These are phyloP conservation scores for Epichloe coenophiala DNA, from an alignment of 2,329 filamentous ascomycete species.

Conservation along the genomic window DNA sequence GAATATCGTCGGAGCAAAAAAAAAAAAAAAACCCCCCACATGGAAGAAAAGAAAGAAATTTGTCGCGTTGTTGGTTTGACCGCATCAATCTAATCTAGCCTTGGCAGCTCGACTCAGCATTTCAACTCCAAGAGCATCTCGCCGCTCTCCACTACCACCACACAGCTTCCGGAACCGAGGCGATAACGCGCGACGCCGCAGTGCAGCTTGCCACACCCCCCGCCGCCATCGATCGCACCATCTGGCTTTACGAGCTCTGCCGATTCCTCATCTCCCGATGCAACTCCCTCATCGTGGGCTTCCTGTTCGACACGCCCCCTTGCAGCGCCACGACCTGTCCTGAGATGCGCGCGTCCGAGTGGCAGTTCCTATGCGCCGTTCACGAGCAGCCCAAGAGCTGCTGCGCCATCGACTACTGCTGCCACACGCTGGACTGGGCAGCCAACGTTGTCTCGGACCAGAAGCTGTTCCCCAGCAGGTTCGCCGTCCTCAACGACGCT, in stretches of 20 bases:
- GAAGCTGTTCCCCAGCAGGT: conserved; percentile 85
- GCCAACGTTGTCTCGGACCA: conserved; percentile 87
- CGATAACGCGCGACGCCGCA: conserved; percentile 66
- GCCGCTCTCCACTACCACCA: conserved; percentile 79
- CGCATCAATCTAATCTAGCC: not conserved
- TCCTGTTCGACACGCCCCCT: conserved; percentile 83
- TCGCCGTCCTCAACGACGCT: conserved; percentile 42
- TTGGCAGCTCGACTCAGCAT: conserved; percentile 80
- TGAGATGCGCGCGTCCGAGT: conserved; percentile 97
- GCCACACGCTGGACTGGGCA: conserved; percentile 96
- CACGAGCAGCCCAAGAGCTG: conserved; percentile 94
- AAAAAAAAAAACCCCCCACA: no score
- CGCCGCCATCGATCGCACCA: conserved; percentile 64
- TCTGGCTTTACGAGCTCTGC: conserved; percentile 97
- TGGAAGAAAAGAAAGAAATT: no score
- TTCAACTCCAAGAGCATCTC: conserved; percentile 93
- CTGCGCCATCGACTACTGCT: conserved; percentile 98
- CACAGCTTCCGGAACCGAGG: conserved; percentile 51
- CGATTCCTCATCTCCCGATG: conserved; percentile 91
- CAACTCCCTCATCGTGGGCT: conserved; percentile 82
- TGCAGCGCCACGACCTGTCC: conserved; percentile 84
- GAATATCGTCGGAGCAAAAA: not conserved
- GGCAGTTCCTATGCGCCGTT: conserved; percentile 97
- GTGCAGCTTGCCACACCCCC: conserved; percentile 72
- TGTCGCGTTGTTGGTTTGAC: no score